Percentiles rank a stretch among this genome's conserved stretches.
These are phyloP conservation scores for Mortierella sp. DNA, from an alignment of 371 early-diverging fungal species.

Conservation along the genomic window DNA sequence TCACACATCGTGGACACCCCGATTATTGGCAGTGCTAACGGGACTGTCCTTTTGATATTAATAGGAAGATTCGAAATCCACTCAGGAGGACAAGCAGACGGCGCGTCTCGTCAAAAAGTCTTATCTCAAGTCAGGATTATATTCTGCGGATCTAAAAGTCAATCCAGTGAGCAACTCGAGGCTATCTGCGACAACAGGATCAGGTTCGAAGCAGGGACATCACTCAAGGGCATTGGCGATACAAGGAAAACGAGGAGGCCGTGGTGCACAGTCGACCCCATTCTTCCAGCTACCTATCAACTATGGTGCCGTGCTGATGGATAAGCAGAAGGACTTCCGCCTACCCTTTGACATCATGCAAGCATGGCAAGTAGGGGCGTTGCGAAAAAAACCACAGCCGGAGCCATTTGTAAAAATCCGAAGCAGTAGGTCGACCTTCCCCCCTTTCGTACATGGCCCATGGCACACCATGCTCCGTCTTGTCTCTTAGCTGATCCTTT, in stretches of 20 bases:
- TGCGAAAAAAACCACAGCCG: conserved; percentile 34
- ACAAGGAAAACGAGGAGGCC: conserved; percentile 3
- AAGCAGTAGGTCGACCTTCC: conserved; percentile 27
- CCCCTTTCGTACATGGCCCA: not conserved
- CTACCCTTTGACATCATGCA: conserved; percentile 63
- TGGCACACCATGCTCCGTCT: not conserved
- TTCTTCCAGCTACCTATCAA: conserved; percentile 65
- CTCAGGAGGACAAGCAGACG: not conserved
- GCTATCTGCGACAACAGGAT: conserved; percentile 3
- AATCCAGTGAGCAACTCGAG: conserved; percentile 15
- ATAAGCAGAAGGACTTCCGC: conserved; percentile 56
- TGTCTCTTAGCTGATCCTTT: not conserved
- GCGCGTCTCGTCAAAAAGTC: conserved; percentile 29
- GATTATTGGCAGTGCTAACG: too few relatives aligned
- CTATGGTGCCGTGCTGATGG: conserved; percentile 59
- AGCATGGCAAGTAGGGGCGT: conserved; percentile 55
- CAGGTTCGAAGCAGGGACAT: conserved; percentile 4
- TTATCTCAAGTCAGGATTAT: conserved; percentile 48
- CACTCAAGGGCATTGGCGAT: conserved; percentile 7
- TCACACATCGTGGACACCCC: too few relatives aligned
- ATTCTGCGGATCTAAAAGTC: conserved; percentile 42
- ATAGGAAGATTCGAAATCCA: conserved; percentile 17
- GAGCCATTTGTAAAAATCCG: conserved; percentile 52
- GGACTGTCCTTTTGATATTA: not conserved
- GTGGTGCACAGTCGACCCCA: conserved; percentile 4